phyloP scores from a whole-genome alignment of 2,329 filamentous ascomycete genomes.

The Colletotrichum sansevieriae region DNA sequence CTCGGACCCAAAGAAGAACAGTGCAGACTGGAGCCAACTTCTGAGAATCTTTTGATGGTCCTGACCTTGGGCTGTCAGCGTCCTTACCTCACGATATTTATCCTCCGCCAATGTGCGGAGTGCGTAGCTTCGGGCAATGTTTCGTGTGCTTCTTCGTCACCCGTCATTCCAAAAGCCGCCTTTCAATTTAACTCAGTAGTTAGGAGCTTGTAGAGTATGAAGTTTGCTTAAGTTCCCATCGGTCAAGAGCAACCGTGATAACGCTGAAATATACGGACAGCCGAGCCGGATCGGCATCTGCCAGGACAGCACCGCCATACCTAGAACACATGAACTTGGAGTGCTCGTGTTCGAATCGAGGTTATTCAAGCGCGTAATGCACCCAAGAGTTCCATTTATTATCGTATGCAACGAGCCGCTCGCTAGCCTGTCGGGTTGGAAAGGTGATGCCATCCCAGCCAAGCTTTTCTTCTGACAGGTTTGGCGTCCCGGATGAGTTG shows the following conservation, averaged over 20 bases:
- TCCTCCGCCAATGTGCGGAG: neutral
- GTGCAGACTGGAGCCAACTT: slow-evolving; percentile 41
- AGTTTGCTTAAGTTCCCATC: neutral
- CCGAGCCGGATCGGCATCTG: slow-evolving; percentile 33
- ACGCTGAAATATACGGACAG: slow-evolving; percentile 43
- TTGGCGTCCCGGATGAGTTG: too few relatives aligned
- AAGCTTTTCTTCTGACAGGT: neutral
- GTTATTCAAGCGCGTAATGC: slow-evolving; percentile 43
- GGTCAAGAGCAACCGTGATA: slow-evolving; percentile 27
- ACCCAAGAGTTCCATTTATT: slow-evolving; percentile 43
- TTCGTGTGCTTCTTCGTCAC: slow-evolving; percentile 12
- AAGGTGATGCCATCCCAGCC: neutral
- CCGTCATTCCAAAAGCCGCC: slow-evolving; percentile 33
- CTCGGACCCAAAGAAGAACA: slow-evolving; percentile 40
- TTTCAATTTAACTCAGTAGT: neutral
- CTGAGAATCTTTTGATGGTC: slow-evolving; percentile 5
- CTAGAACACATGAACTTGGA: slow-evolving; percentile 22
- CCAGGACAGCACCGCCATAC: neutral
- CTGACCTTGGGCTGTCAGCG: neutral
- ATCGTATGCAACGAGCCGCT: slow-evolving; percentile 33
- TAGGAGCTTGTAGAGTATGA: neutral
- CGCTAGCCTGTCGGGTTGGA: slow-evolving; percentile 46
- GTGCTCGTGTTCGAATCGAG: slow-evolving; percentile 38
- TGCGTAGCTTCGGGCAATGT: slow-evolving; percentile 1
- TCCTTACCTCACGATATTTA: neutral